phyloP scores from a whole-genome alignment of 2,329 filamentous ascomycete species.

The Blastomyces silverae region DNA sequence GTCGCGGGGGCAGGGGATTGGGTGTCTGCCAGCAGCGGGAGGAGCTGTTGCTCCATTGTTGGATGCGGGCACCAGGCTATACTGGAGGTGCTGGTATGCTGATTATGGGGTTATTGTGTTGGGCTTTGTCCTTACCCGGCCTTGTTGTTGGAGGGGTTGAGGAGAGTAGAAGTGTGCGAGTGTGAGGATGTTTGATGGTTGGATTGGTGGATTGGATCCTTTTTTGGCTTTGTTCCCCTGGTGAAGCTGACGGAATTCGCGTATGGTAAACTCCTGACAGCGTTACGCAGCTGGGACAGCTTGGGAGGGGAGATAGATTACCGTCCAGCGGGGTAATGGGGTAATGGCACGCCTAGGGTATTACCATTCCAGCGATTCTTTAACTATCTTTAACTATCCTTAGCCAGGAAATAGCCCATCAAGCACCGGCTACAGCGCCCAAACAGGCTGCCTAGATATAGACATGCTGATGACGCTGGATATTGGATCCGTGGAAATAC shows the following conservation, averaged over 20 bases:
- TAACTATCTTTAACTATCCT: too few relatives aligned
- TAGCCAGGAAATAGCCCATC: too few relatives aligned
- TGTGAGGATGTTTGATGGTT: not conserved
- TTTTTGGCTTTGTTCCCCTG: not conserved
- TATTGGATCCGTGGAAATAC: too few relatives aligned
- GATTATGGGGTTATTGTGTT: too few relatives aligned
- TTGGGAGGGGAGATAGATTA: not conserved
- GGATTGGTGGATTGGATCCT: not conserved
- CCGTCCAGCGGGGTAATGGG: not conserved
- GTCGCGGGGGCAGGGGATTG: slow-evolving; percentile 68
- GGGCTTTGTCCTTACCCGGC: not conserved
- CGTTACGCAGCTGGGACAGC: not conserved
- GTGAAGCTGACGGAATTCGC: too few relatives aligned
- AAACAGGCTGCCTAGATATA: too few relatives aligned
- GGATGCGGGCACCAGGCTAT: slow-evolving; percentile 1
- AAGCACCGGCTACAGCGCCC: too few relatives aligned
- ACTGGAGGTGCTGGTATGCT: not conserved
- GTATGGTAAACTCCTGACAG: not conserved
- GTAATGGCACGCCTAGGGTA: not conserved
- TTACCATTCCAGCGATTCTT: too few relatives aligned
- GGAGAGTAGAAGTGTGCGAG: not conserved
- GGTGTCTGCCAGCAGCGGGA: slow-evolving; percentile 79
- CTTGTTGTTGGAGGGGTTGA: not conserved
- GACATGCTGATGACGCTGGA: too few relatives aligned
- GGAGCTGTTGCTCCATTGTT: slow-evolving; percentile 85